phyloP scores from a whole-genome alignment of 352 stramenopile species.

The Phytophthora vignae region DNA sequence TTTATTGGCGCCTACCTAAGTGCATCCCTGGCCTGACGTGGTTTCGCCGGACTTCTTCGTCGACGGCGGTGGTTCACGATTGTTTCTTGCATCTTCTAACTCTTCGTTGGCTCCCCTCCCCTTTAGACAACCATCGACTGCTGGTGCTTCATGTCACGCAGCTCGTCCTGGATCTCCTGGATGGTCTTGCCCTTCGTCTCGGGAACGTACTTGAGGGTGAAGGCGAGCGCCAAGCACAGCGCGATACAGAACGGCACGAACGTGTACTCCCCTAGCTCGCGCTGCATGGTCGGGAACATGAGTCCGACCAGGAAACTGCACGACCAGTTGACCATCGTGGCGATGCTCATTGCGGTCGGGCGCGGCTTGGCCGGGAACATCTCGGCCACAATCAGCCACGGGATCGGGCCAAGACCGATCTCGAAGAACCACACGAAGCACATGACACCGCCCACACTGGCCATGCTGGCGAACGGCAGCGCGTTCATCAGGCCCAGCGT shows the following conservation, averaged over 20 bases:
- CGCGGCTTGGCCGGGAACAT: slow-evolving; percentile 96
- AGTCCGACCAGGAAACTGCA: slow-evolving; percentile 96
- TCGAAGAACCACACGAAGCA: slow-evolving; percentile 84
- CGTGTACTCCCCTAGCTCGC: slow-evolving; percentile 83
- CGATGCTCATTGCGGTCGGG: slow-evolving; percentile 90
- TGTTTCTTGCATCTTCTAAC: slow-evolving; percentile 14
- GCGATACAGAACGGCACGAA: slow-evolving; percentile 92
- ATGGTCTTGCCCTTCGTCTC: slow-evolving; percentile 92
- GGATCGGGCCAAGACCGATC: slow-evolving; percentile 90
- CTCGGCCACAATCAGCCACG: slow-evolving; percentile 97
- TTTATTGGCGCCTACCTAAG: neutral
- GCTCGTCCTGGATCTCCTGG: slow-evolving; percentile 71
- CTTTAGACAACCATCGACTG: slow-evolving; percentile 38
- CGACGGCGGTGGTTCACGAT: slow-evolving; percentile 1
- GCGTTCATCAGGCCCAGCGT: slow-evolving; percentile 72
- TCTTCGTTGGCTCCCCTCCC: neutral
- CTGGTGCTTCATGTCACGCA: slow-evolving; percentile 42
- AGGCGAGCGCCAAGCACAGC: slow-evolving; percentile 81
- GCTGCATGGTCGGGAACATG: slow-evolving; percentile 93
- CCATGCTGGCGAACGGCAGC: slow-evolving; percentile 69
- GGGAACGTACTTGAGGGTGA: slow-evolving; percentile 86
- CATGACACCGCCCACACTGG: slow-evolving; percentile 72
- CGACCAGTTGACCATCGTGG: slow-evolving; percentile 95
- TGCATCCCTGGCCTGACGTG: slow-evolving; percentile 6
- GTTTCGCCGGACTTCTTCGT: slow-evolving; percentile 11